phyloP scores from a whole-genome alignment of 768 basidiomycete genomes.

The Auricularia sp. region DNA sequence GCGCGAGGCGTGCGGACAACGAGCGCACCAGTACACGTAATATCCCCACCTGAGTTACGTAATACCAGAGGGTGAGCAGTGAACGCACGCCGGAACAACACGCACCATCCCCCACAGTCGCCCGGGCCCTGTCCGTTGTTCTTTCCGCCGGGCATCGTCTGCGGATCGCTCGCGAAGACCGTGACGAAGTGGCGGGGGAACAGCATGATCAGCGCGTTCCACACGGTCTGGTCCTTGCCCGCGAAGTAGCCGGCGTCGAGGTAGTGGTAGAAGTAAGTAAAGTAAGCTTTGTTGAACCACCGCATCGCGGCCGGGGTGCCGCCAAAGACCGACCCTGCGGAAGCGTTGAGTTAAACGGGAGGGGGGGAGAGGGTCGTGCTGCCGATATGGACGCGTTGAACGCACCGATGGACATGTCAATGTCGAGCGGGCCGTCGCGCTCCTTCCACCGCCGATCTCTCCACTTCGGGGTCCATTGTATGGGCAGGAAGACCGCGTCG shows the following conservation, averaged over 20 bases:
- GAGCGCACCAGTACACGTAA: not conserved
- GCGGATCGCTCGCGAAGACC: slow-evolving; percentile 27
- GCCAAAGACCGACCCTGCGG: slow-evolving; percentile 47
- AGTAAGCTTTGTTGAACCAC: slow-evolving; percentile 39
- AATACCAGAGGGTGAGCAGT: not conserved
- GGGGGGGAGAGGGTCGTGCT: not conserved
- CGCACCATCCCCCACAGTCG: slow-evolving; percentile 1
- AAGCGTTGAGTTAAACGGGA: no score
- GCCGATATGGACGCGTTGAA: not conserved
- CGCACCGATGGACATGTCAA: slow-evolving; percentile 43
- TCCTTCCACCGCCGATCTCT: slow-evolving; percentile 32
- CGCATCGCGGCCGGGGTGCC: slow-evolving; percentile 33
- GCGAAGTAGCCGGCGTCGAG: slow-evolving; percentile 36
- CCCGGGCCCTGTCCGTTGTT: not conserved
- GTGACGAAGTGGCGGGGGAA: slow-evolving; percentile 36
- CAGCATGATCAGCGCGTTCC: slow-evolving; percentile 38
- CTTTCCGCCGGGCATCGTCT: not conserved
- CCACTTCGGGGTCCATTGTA: slow-evolving; percentile 26
- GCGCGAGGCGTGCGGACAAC: not conserved
- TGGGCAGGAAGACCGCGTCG: slow-evolving; percentile 36
- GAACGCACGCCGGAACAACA: not conserved
- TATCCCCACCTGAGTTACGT: not conserved
- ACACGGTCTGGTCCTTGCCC: slow-evolving; percentile 48
- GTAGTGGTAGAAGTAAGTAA: slow-evolving; percentile 43
- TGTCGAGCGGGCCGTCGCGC: slow-evolving; percentile 40